Conservation (phyloP, 805 yeast genomes). For the Sugiyamaella chiloensis region DNA sequence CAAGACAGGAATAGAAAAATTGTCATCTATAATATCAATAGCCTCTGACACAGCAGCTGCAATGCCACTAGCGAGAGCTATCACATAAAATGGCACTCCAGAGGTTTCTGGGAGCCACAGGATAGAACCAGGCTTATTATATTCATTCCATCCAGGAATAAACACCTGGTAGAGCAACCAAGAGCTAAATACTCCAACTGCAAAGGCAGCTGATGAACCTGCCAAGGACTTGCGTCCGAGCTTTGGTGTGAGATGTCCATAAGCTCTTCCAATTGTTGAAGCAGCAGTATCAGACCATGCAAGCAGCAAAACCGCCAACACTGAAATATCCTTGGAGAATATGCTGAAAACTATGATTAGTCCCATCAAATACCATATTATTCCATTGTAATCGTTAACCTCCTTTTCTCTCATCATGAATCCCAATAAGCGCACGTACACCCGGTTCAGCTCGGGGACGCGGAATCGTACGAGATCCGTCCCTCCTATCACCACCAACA, state of each 20-base stretch:
- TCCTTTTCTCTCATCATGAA: conserved; percentile 84
- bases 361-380: conserved; percentile 83
- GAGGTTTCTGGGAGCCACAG: conserved; percentile 66
- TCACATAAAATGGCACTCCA: conserved; percentile 46
- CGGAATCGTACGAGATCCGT: conserved; percentile 69
- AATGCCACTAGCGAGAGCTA: conserved; percentile 66
- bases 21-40: conserved; percentile 83
- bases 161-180: conserved; percentile 68
- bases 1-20: conserved; percentile 88
- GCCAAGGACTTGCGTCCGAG: conserved; percentile 79
- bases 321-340: conserved; percentile 75
- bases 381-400: conserved; percentile 68
- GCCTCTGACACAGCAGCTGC: conserved; percentile 88
- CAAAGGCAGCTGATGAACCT: conserved; percentile 84
- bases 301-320: conserved; percentile 71
- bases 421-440: conserved; percentile 68
- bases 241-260: conserved; percentile 79
- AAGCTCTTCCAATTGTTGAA: conserved; percentile 84
- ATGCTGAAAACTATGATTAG: conserved; percentile 63
- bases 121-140: conserved; percentile 53
- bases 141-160: conserved; percentile 55
- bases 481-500: conserved; percentile 54
- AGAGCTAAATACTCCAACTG: conserved; percentile 65
- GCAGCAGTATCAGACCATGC: conserved; percentile 99
- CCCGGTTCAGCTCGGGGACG: conserved; percentile 57